These are phyloP conservation scores for Xylariaceae sp. DNA, from an alignment of 2,329 filamentous ascomycete genomes.

Conservation along the genomic window DNA sequence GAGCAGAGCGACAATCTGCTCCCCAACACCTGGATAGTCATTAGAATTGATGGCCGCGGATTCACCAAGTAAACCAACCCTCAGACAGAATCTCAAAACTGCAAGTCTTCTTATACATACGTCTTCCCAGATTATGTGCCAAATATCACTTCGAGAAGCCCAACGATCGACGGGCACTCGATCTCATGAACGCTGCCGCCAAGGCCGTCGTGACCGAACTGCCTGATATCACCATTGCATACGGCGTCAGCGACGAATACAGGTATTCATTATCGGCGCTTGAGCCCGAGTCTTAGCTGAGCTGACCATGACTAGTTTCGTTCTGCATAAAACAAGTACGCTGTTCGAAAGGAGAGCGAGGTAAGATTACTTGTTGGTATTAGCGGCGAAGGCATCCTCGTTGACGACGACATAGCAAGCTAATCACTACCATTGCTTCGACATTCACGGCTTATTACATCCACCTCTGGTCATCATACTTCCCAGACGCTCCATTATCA, in stretches of 20 bases:
- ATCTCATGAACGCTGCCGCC: slow-evolving; percentile 96
- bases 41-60: slow-evolving; percentile 90
- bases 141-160: slow-evolving; percentile 90
- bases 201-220: slow-evolving; percentile 81
- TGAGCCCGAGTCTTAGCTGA: slow-evolving; percentile 23
- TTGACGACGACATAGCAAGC: slow-evolving; percentile 66
- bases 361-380: slow-evolving; percentile 49
- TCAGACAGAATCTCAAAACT: background rate
- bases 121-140: slow-evolving; percentile 69
- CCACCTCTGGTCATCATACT: slow-evolving; percentile 77
- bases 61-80: slow-evolving; percentile 79
- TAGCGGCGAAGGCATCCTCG: background rate
- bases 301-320: slow-evolving; percentile 69
- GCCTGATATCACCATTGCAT: slow-evolving; percentile 84
- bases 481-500: slow-evolving; percentile 73
- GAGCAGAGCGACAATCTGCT: slow-evolving; percentile 83
- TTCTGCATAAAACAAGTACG: slow-evolving; percentile 81
- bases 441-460: slow-evolving; percentile 94
- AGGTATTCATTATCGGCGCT: slow-evolving; percentile 55
- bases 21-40: slow-evolving; percentile 93
- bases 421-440: slow-evolving; percentile 88
- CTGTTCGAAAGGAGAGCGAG: slow-evolving; percentile 87
- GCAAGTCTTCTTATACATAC: background rate
- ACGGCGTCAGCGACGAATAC: slow-evolving; percentile 95
- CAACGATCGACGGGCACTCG: slow-evolving; percentile 84